Evolutionary conservation across 78 protist species (phyloP), one percentile per base, ranked within the genome.

Genomic region (Diacronema lutheri): DNA sequence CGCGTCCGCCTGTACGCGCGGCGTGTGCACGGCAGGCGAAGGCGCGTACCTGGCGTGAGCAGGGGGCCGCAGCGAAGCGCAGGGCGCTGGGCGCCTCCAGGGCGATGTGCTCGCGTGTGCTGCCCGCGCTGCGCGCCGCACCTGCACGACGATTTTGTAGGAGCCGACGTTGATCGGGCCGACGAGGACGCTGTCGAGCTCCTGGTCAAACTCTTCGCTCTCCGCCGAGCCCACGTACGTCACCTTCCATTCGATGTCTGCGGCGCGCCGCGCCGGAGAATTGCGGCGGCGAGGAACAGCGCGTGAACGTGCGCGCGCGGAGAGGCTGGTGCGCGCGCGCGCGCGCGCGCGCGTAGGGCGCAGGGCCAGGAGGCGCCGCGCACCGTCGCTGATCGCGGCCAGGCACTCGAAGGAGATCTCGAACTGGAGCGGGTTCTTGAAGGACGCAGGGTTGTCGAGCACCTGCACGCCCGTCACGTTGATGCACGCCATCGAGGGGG

Each of bases 211-310:
- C 16, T 20, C 46, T 29, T 62, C 86, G 6, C 29, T 25, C 46
- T 92, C 90, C 10, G 95, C 85, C 1, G 90, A 77, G 44, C 95
- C 95, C 21, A 93, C 94, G 68, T 93, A 93, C 12, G 86, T 46
- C 12, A 92, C 26, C 71, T 71, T 87, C 93, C 93, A 93, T 40
- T 93, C 95, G n/a, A 93, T 68, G 62, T 93, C 95, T 86, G 64
- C 50, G 16, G 50, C 50, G 50, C 50, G 50, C 50, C 16, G 50
- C 50, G 50, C 50, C 16, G 50, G 50, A n/a, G n/a, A n/a, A n/a
- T n/a, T n/a, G n/a, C n/a, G n/a, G n/a, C n/a, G n/a, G n/a, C n/a
- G n/a, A n/a, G n/a, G n/a, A n/a, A n/a, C n/a, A n/a, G n/a, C n/a
- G n/a, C n/a, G n/a, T n/a, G n/a, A n/a, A n/a, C n/a, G n/a, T n/a